phyloP scores from a whole-genome alignment of 2,329 filamentous ascomycete species.

The Colletotrichum trifolii region DNA sequence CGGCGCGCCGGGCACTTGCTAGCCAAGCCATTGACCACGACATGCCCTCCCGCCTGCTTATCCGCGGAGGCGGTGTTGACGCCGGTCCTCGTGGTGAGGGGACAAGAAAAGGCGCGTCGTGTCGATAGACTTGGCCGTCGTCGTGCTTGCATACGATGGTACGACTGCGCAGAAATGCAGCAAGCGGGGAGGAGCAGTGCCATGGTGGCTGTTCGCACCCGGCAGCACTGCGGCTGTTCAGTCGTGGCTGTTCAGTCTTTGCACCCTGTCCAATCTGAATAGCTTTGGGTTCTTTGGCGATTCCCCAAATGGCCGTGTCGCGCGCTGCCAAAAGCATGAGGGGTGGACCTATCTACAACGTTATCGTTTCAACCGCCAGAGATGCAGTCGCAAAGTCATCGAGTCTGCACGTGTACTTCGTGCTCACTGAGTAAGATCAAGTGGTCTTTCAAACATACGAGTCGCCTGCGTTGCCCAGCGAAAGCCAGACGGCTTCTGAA shows the following conservation, averaged over 20 bases:
- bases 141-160: constrained; percentile 6
- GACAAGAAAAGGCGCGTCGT: background rate
- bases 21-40: constrained; percentile 17
- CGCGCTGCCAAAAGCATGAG: background rate
- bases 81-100: background rate
- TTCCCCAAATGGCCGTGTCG: constrained; percentile 13
- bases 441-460: constrained; percentile 9
- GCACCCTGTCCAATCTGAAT: constrained; percentile 10
- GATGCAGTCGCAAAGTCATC: constrained; percentile 3
- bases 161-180: background rate
- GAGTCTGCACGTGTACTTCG: constrained; percentile 1
- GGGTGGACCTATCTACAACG: constrained; percentile 27
- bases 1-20: constrained; percentile 6
- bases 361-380: constrained; percentile 28
- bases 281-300: constrained; percentile 22
- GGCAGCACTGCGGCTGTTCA: background rate
- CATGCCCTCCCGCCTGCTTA: constrained; percentile 10
- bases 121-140: background rate
- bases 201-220: constrained; percentile 15
- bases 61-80: constrained; percentile 23
- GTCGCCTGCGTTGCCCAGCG: constrained; percentile 9
- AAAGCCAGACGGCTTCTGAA: constrained; percentile 23
- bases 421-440: constrained; percentile 8
- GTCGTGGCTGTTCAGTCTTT: background rate
- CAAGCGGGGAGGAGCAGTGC: background rate